Percentiles rank a stretch among this genome's conserved stretches.
Conservation (phyloP, 73 alveolate species). For the Stentor roeselii region DNA sequence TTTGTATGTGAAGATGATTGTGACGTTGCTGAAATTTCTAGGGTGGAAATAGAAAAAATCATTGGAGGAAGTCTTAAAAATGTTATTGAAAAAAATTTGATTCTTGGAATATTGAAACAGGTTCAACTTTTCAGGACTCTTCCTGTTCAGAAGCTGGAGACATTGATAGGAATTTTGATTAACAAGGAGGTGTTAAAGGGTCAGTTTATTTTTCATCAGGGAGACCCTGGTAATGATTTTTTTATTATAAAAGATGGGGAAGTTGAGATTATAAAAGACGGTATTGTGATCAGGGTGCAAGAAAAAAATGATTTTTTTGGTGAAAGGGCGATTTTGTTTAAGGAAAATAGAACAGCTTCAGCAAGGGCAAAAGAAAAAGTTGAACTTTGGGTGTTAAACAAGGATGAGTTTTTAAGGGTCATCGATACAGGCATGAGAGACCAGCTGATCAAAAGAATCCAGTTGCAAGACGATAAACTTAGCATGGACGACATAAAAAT, state of each 20-base stretch:
- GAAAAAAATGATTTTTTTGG: conserved; percentile 74
- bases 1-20: not conserved
- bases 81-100: conserved; percentile 27
- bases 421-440: conserved; percentile 63
- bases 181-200: conserved; percentile 33
- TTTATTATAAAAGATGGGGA: conserved; percentile 68
- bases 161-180: conserved; percentile 43
- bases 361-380: conserved; percentile 58
- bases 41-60: conserved; percentile 34
- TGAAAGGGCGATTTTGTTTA: conserved; percentile 67
- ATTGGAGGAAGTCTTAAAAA: conserved; percentile 28
- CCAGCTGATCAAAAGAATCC: conserved; percentile 52
- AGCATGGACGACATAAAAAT: conserved; percentile 54
- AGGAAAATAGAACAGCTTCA: conserved; percentile 59
- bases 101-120: conserved; percentile 11
- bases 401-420: conserved; percentile 56
- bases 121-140: conserved; percentile 31
- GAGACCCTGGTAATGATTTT: conserved; percentile 49
- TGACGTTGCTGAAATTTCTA: not conserved
- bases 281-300: conserved; percentile 48
- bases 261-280: conserved; percentile 49
- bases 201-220: conserved; percentile 46
- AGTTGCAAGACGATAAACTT: conserved; percentile 47
- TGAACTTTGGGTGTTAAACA: conserved; percentile 47
- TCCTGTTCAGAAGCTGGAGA: conserved; percentile 42